Conservation (phyloP, 169 alveolate species). For the Plasmodium fragile region DNA sequence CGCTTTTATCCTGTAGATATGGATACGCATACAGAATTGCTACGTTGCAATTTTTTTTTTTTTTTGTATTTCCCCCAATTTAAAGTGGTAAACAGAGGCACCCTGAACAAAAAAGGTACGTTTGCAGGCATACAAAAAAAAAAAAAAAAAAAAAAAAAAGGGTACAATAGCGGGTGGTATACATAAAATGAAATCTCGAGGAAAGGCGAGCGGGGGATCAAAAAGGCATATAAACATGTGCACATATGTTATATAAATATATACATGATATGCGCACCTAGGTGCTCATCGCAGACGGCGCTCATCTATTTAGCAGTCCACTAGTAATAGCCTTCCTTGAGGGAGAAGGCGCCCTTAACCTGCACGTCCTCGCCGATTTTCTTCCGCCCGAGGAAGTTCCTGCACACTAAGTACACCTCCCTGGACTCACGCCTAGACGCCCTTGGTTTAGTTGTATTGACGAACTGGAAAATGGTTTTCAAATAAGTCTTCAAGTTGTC, state of each 20-base stretch:
- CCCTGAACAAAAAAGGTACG: not conserved
- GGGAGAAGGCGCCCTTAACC: constrained; percentile 82
- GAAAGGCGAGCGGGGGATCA: not conserved
- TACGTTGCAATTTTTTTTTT: not conserved
- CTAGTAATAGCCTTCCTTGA: constrained; percentile 81
- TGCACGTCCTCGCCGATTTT: constrained; percentile 83
- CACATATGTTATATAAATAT: not conserved
- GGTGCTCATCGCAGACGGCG: not conserved
- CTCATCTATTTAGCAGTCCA: not conserved
- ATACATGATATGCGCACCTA: not conserved
- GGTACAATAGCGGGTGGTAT: not conserved
- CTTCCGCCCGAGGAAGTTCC: constrained; percentile 81
- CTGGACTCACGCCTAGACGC: constrained; percentile 84
- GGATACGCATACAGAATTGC: not conserved
- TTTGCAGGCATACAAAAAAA: not conserved
- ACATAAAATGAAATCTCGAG: not conserved
- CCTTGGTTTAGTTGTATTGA: constrained; percentile 84
- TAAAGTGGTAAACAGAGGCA: not conserved
- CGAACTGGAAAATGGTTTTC: constrained; percentile 80
- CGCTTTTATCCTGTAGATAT: not conserved
- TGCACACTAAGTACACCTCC: constrained; percentile 86
- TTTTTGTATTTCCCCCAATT: not conserved
- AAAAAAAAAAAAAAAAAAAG: not conserved
- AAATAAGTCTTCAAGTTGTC: constrained; percentile 82
- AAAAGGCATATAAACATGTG: not conserved